Evolutionary conservation across 1,284 basidiomycete genomes (phyloP), one percentile per base, ranked within the genome.

Genomic region (Coniferiporia weirii): DNA sequence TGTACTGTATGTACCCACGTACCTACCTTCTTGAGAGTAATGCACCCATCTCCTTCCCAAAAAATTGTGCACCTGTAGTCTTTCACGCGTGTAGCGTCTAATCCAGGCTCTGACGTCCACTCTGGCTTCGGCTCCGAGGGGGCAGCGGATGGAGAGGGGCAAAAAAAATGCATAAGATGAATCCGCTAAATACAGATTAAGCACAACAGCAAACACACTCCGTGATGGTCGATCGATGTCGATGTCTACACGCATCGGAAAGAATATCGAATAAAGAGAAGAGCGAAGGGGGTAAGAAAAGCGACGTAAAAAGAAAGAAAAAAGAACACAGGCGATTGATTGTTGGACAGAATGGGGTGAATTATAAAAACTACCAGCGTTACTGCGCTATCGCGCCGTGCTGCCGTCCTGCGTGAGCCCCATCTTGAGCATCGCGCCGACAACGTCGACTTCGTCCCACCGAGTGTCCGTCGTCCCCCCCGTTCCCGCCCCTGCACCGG

Each of bases 381-480:
- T 17, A 43, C 20, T 13, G 15, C 40, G 12, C 15, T 22, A 27
- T 8, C 19, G 5, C 9, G 40, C 50, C 44, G 27, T 27, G 17
- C 48, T n/a, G 47, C 70, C n/a, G 83, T 68, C 82, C 78, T 47
- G 71, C 72, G 36, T 66, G 58, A 91, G 78, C 20, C 89, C 89
- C 89, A 95, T 90, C 80, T 95, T 95, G 67, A 94, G 71, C 66
- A 87, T 73, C 1, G 91, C 91, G 27, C 92, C 93, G 3, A 91
- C 84, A 3, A 95, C 81, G 65, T 94, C 92, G 1, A 95, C 91
- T 35, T 91, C 85, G 52, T 88, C 84, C 85, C 93, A 95, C 66
- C 88, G 75, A 50, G 81, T 78, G 61, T 82, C 79, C 7, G n/a
- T n/a, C n/a, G n/a, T n/a, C n/a, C n/a, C n/a, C n/a, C n/a, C n/a